Conservation (phyloP, 257 asterid species). For the Gentiana macrophylla region DNA sequence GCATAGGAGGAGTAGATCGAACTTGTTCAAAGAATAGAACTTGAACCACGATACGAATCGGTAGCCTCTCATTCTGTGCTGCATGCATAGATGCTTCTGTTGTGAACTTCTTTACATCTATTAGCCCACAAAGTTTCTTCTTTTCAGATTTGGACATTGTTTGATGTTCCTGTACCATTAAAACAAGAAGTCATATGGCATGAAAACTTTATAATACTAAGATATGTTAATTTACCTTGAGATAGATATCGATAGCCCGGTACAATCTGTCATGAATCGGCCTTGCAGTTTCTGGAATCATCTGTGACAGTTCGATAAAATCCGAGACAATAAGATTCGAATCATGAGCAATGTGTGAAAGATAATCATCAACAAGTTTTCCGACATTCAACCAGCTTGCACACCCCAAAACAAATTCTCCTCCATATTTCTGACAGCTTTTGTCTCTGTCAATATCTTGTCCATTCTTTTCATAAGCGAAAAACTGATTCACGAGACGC, state of each 20-base stretch:
- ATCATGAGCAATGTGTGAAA: slow-evolving; percentile 54
- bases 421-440: slow-evolving; percentile 21
- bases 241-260: slow-evolving; percentile 57
- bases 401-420: slow-evolving; percentile 50
- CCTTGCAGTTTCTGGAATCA: slow-evolving; percentile 67
- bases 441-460: slow-evolving; percentile 25
- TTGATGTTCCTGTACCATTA: slow-evolving; percentile 42
- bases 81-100: slow-evolving; percentile 74
- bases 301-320: slow-evolving; percentile 48
- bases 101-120: slow-evolving; percentile 65
- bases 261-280: slow-evolving; percentile 75
- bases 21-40: slow-evolving; percentile 71
- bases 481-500: slow-evolving; percentile 40
- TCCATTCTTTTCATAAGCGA: slow-evolving; percentile 28
- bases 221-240: slow-evolving; percentile 32
- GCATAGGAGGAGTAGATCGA: slow-evolving; percentile 41
- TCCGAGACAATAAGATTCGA: slow-evolving; percentile 34
- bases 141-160: slow-evolving; percentile 53
- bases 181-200: background rate
- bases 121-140: slow-evolving; percentile 61
- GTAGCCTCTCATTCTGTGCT: slow-evolving; percentile 80
- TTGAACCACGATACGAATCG: slow-evolving; percentile 77
- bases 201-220: background rate
- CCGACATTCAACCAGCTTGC: slow-evolving; percentile 68
- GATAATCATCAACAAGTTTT: slow-evolving; percentile 56